These are phyloP conservation scores for Dryas drummondii DNA, from an alignment of 306 rosid species.

Conservation along the genomic window DNA sequence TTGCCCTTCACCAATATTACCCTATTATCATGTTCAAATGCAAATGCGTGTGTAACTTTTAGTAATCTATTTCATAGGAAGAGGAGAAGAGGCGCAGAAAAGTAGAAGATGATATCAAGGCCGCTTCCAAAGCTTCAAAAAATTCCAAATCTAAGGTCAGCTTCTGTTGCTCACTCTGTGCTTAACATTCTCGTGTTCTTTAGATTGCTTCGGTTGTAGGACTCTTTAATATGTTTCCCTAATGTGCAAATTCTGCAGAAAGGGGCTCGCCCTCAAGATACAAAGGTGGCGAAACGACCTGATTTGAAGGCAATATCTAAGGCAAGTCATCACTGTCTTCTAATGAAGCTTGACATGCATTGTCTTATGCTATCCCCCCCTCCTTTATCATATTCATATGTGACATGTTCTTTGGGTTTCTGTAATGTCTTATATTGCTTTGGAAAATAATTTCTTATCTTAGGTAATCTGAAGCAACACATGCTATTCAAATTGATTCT, in stretches of 20 bases:
- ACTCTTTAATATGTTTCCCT: background rate
- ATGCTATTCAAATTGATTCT: background rate
- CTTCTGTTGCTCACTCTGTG: background rate
- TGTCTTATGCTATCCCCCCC: background rate
- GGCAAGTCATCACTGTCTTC: conserved; percentile 44
- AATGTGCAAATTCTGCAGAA: conserved; percentile 38
- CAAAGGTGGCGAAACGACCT: conserved; percentile 66
- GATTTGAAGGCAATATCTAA: conserved; percentile 83
- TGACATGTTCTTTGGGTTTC: background rate
- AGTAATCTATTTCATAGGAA: conserved; percentile 41
- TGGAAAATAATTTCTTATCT: background rate
- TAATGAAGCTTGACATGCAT: background rate
- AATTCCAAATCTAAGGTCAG: conserved; percentile 8
- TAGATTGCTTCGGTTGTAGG: background rate
- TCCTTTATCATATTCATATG: background rate
- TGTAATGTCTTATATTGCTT: background rate
- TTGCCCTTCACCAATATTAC: background rate
- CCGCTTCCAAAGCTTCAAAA: conserved; percentile 34
- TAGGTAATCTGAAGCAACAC: too few relatives aligned
- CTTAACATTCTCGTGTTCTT: background rate
- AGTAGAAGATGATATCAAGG: conserved; percentile 36
- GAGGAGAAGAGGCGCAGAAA: conserved; percentile 61
- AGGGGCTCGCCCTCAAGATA: conserved; percentile 19
- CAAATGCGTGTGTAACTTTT: background rate
- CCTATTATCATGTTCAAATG: background rate